Conservation (phyloP, 176 grass and related monocot genomes). For the Eragrostis curvula region DNA sequence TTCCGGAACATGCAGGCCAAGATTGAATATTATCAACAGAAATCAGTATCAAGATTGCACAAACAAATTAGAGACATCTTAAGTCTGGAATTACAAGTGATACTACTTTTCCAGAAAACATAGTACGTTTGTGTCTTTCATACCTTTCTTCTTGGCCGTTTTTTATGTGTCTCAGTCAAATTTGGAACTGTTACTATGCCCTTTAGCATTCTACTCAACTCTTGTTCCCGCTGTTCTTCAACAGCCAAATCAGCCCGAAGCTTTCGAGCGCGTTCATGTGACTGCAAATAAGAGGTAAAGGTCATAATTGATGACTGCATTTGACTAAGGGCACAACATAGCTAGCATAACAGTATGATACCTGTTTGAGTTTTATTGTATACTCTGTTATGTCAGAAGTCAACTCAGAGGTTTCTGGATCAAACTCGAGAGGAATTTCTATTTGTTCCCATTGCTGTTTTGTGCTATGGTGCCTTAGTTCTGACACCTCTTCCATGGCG, state of each 20-base stretch:
- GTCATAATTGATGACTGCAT: constrained; percentile 24
- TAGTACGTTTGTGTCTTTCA: no score
- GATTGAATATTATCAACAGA: neutral
- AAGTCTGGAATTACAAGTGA: neutral
- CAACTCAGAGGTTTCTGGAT: constrained; percentile 40
- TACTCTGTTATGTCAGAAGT: constrained; percentile 73
- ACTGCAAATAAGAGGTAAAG: constrained; percentile 54
- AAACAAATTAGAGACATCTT: constrained; percentile 8
- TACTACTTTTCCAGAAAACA: no score
- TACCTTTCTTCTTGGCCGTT: constrained; percentile 73
- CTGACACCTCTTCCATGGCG: constrained; percentile 43
- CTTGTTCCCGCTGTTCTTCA: constrained; percentile 84
- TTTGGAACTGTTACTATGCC: constrained; percentile 64
- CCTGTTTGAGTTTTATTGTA: constrained; percentile 79
- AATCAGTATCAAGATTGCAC: constrained; percentile 3
- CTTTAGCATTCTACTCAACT: constrained; percentile 90
- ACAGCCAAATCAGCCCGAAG: constrained; percentile 77
- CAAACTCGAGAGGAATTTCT: constrained; percentile 44
- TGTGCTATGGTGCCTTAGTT: constrained; percentile 39
- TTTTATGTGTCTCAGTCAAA: constrained; percentile 47
- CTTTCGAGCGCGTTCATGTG: constrained; percentile 77
- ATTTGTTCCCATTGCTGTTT: constrained; percentile 37
- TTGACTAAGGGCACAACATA: neutral
- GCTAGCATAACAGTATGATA: constrained; percentile 28
- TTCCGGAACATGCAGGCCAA: neutral